A percentile compares a stretch with the other conserved stretches of the same genome.
These are phyloP conservation scores for Blastocystis sp. DNA, from an alignment of 352 stramenopile genomes.

Conservation along the genomic window DNA sequence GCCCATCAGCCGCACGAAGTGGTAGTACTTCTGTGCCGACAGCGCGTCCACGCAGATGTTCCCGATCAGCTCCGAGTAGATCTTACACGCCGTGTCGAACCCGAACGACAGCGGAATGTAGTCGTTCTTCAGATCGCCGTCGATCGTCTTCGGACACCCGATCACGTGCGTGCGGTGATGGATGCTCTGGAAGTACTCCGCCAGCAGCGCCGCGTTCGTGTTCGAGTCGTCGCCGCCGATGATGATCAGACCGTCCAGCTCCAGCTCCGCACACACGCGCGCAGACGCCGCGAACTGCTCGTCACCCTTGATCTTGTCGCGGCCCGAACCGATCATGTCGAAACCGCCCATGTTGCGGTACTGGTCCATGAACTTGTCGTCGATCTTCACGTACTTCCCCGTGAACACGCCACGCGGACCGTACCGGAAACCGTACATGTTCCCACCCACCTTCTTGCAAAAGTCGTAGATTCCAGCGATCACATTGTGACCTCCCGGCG, in stretches of 20 bases:
- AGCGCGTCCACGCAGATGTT: slow-evolving; percentile 74
- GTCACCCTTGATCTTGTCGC: slow-evolving; percentile 74
- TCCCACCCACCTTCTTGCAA: slow-evolving; percentile 71
- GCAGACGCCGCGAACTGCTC: slow-evolving; percentile 71
- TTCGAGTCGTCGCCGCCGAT: slow-evolving; percentile 77
- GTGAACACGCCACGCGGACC: slow-evolving; percentile 73
- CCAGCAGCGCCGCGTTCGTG: slow-evolving; percentile 75
- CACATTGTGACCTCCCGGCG: slow-evolving; percentile 76
- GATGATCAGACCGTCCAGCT: slow-evolving; percentile 75
- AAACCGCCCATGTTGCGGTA: slow-evolving; percentile 76
- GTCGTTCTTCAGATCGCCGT: slow-evolving; percentile 76
- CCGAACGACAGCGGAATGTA: slow-evolving; percentile 76
- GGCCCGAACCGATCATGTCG: slow-evolving; percentile 74
- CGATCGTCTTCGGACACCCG: slow-evolving; percentile 76
- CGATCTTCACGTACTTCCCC: slow-evolving; percentile 73
- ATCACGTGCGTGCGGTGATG: slow-evolving; percentile 73
- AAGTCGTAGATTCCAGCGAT: slow-evolving; percentile 76
- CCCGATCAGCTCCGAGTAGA: slow-evolving; percentile 74
- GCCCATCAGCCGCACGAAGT: slow-evolving; percentile 75
- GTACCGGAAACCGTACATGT: slow-evolving; percentile 73
- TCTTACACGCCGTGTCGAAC: slow-evolving; percentile 74
- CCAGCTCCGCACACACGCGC: slow-evolving; percentile 71
- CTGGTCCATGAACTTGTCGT: slow-evolving; percentile 72
- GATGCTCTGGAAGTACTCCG: slow-evolving; percentile 75
- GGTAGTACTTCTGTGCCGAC: slow-evolving; percentile 75